Conservation (phyloP, 345 rosid genomes). For the Eucalyptus sp. region DNA sequence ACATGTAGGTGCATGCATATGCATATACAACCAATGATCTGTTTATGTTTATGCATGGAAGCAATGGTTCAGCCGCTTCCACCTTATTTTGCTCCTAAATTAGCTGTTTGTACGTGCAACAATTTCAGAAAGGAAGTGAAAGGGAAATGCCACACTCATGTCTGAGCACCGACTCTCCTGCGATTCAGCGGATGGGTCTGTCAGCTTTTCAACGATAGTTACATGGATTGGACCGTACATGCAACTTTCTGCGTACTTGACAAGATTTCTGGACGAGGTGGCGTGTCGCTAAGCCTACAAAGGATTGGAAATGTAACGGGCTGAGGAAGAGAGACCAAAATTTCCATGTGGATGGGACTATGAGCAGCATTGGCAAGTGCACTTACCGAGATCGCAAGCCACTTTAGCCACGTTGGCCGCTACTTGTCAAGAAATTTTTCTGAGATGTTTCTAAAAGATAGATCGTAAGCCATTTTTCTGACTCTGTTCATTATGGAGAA, state of each 20-base stretch:
- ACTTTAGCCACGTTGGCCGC: too few species aligned
- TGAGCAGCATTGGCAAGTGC: too few species aligned
- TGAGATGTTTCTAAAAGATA: too few species aligned
- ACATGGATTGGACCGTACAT: slow-evolving; percentile 25
- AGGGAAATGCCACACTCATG: not conserved
- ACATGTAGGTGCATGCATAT: too few species aligned
- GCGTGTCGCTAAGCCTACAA: slow-evolving; percentile 19
- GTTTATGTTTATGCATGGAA: not conserved
- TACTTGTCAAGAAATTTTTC: too few species aligned
- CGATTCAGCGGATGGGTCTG: not conserved
- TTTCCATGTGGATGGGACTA: too few species aligned
- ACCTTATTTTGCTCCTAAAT: not conserved
- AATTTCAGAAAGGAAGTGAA: not conserved
- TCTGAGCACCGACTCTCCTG: not conserved
- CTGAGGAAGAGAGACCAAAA: not conserved
- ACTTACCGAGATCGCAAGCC: too few species aligned
- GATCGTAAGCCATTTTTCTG: too few species aligned
- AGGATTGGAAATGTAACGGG: not conserved
- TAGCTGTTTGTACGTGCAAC: not conserved
- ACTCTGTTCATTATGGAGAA: too few species aligned
- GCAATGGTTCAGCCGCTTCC: not conserved
- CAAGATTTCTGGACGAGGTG: slow-evolving; percentile 21
- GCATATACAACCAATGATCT: not conserved
- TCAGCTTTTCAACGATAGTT: slow-evolving; percentile 1
- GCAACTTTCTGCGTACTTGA: slow-evolving; percentile 23